Evolutionary conservation across 176 grass and related monocot species (phyloP).

Genomic region (Carex cristatella): DNA sequence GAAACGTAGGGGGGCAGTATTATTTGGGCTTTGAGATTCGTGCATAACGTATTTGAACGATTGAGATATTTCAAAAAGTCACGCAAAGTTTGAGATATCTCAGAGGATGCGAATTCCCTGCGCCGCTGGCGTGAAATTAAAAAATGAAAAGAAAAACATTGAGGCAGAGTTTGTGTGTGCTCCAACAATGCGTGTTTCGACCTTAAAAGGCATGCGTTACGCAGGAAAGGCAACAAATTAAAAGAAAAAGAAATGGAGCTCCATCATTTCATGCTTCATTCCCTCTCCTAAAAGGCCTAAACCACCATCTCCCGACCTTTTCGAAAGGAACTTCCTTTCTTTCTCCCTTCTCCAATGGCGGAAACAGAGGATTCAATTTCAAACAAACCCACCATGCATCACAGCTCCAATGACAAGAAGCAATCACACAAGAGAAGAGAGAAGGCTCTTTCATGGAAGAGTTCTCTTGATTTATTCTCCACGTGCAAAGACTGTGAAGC

Average conservation of each 20-base stretch:
- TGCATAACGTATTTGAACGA: too few relatives aligned
- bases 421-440: slow-evolving; percentile 18
- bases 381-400: slow-evolving; percentile 13
- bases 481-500: slow-evolving; percentile 31
- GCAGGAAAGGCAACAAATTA: not conserved
- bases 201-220: slow-evolving; percentile 21
- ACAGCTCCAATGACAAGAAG: slow-evolving; percentile 22
- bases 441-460: slow-evolving; percentile 12
- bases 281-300: not conserved
- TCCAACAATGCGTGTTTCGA: not conserved
- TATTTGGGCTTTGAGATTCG: too few relatives aligned
- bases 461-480: slow-evolving; percentile 18
- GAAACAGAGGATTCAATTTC: slow-evolving; percentile 29
- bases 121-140: not conserved
- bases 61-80: too few relatives aligned
- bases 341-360: slow-evolving; percentile 35
- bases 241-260: slow-evolving; percentile 1
- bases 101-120: not conserved
- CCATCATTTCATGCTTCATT: slow-evolving; percentile 9
- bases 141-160: not conserved
- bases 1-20: too few relatives aligned
- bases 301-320: not conserved
- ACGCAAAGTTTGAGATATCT: too few relatives aligned
- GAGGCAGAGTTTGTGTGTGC: not conserved
- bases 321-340: not conserved